Percentiles rank a stretch among this genome's conserved stretches.
These are phyloP conservation scores for Melaleuca quinquenervia DNA, from an alignment of 345 rosid genomes.

Conservation along the genomic window DNA sequence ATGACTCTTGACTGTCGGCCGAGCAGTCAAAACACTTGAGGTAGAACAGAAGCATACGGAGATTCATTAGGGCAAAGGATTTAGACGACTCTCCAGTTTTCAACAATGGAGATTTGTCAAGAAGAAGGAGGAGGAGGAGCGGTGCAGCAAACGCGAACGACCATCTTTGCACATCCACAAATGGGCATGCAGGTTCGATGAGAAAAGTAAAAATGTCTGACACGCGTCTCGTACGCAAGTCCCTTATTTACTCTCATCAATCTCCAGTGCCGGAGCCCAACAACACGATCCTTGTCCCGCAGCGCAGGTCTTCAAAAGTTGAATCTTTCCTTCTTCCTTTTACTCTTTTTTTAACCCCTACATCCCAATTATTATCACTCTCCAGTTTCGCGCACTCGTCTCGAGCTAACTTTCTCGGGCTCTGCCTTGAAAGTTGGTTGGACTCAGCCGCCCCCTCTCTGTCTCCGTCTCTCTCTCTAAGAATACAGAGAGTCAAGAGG, in stretches of 20 bases:
- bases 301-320: not conserved
- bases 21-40: not conserved
- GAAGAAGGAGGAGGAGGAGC: no score
- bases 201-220: not conserved
- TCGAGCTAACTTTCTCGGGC: conserved; percentile 3
- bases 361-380: not conserved
- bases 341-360: no score
- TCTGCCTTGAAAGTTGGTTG: conserved; percentile 12
- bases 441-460: not conserved
- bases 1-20: not conserved
- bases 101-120: not conserved
- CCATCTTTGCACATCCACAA: not conserved
- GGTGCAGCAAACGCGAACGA: not conserved
- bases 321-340: not conserved
- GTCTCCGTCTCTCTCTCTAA: not conserved
- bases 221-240: not conserved
- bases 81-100: not conserved
- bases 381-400: not conserved
- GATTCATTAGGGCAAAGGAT: not conserved
- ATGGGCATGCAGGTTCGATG: not conserved
- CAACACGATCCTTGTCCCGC: not conserved
- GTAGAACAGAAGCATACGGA: not conserved
- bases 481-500: not conserved
- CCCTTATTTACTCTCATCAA: not conserved
- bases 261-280: not conserved